Conservation (phyloP, 2,329 filamentous ascomycete genomes). For the Diaporthe citriasiana region DNA sequence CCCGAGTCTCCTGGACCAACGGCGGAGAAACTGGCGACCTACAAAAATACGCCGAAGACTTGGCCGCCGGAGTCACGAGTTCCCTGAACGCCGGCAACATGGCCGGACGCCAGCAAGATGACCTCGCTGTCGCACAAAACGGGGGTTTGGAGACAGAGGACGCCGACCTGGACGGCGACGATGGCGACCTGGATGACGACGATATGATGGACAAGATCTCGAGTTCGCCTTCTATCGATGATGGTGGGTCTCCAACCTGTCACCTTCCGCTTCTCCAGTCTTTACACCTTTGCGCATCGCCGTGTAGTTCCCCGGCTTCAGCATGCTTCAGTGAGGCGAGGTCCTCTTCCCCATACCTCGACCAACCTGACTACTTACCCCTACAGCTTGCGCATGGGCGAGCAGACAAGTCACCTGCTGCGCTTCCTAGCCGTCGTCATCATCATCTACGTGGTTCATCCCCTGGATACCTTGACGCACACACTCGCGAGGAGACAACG, state of each 20-base stretch:
- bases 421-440: slow-evolving; percentile 52
- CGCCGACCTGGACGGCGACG: slow-evolving; percentile 76
- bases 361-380: slow-evolving; percentile 53
- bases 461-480: slow-evolving; percentile 49
- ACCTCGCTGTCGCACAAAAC: slow-evolving; percentile 73
- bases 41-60: slow-evolving; percentile 62
- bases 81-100: slow-evolving; percentile 51
- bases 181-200: slow-evolving; percentile 81
- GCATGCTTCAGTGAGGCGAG: slow-evolving; percentile 52
- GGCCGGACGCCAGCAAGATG: slow-evolving; percentile 65
- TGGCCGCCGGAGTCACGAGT: slow-evolving; percentile 57
- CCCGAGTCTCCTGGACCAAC: slow-evolving; percentile 69
- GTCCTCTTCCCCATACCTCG: slow-evolving; percentile 60
- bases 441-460: slow-evolving; percentile 67
- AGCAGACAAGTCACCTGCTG: slow-evolving; percentile 50
- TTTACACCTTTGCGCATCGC: slow-evolving; percentile 52
- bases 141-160: slow-evolving; percentile 70
- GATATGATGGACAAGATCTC: slow-evolving; percentile 99
- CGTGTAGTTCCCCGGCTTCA: slow-evolving; percentile 51
- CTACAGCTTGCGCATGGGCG: slow-evolving; percentile 49
- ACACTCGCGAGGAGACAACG: slow-evolving; percentile 44
- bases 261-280: slow-evolving; percentile 57
- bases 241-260: slow-evolving; percentile 83
- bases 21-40: slow-evolving; percentile 57
- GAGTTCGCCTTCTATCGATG: slow-evolving; percentile 97